Evolutionary conservation across 1,284 basidiomycete genomes (phyloP).

Genomic region (Microstroma glucosiphilum): DNA sequence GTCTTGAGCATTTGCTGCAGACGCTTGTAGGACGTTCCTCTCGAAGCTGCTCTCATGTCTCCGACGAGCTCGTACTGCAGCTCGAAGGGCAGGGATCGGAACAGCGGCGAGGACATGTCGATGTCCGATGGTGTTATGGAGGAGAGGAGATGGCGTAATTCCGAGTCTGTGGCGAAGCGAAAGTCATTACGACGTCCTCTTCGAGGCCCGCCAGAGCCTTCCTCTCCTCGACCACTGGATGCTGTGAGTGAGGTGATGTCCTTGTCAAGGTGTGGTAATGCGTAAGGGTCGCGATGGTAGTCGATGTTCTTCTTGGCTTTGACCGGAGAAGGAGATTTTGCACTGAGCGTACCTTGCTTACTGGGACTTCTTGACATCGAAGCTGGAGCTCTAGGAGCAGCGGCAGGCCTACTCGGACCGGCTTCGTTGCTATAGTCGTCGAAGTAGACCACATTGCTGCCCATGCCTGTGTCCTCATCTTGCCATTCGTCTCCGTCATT

Average conservation of each 20-base stretch:
- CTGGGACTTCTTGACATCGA: conserved; percentile 8
- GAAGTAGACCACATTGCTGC: conserved; percentile 55
- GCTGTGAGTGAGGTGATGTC: conserved; percentile 26
- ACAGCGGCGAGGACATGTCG: conserved; percentile 53
- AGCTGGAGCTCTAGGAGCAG: background rate
- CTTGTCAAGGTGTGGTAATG: conserved; percentile 40
- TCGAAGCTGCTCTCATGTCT: conserved; percentile 83
- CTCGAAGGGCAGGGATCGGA: conserved; percentile 85
- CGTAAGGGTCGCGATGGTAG: conserved; percentile 47
- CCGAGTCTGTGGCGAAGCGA: conserved; percentile 46
- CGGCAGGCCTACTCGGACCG: too few species aligned
- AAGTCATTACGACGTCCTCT: conserved; percentile 35
- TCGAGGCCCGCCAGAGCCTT: conserved; percentile 56
- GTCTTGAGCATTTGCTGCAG: conserved; percentile 81
- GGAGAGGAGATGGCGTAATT: conserved; percentile 41
- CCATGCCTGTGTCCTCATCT: conserved; percentile 53
- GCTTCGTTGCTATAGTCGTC: conserved; percentile 24
- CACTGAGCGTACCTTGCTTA: too few species aligned
- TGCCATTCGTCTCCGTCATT: background rate
- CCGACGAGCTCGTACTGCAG: conserved; percentile 98
- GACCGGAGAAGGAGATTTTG: conserved; percentile 50
- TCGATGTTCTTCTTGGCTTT: conserved; percentile 53
- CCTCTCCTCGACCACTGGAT: conserved; percentile 14
- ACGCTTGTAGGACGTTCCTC: conserved; percentile 85
- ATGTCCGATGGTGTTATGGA: conserved; percentile 44